phyloP scores from a whole-genome alignment of 352 stramenopile species.

The Phytophthora sansomeana region DNA sequence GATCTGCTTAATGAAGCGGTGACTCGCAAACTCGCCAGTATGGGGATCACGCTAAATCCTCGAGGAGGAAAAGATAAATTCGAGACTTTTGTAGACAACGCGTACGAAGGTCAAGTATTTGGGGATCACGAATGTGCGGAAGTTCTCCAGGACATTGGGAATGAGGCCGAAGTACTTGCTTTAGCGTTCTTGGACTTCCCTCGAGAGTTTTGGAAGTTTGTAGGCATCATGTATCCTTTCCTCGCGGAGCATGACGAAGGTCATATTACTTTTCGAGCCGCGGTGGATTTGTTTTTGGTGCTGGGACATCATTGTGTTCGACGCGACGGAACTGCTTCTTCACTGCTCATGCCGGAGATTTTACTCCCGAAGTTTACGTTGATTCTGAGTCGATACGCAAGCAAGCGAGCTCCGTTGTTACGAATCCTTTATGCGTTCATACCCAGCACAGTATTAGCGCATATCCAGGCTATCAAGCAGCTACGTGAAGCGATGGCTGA shows the following conservation, averaged over 20 bases:
- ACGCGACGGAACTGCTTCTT: constrained; percentile 51
- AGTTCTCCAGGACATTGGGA: constrained; percentile 52
- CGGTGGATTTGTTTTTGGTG: constrained; percentile 41
- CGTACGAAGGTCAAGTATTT: constrained; percentile 50
- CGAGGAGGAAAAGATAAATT: constrained; percentile 73
- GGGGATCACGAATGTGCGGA: constrained; percentile 45
- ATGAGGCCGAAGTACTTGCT: constrained; percentile 62
- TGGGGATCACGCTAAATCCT: constrained; percentile 41
- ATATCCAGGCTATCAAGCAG: constrained; percentile 81
- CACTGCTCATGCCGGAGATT: constrained; percentile 64
- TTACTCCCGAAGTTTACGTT: constrained; percentile 55
- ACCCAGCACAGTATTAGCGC: constrained; percentile 53
- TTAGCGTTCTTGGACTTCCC: constrained; percentile 77
- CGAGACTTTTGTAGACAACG: constrained; percentile 65
- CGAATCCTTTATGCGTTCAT: constrained; percentile 72
- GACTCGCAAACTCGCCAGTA: constrained; percentile 39
- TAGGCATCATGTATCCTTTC: constrained; percentile 58
- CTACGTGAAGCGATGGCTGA: constrained; percentile 68
- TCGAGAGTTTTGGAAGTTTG: constrained; percentile 85
- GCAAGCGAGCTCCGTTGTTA: constrained; percentile 65
- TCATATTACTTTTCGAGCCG: constrained; percentile 49
- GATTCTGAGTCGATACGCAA: constrained; percentile 27
- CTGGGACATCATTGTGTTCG: constrained; percentile 57
- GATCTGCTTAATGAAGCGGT: constrained; percentile 74
- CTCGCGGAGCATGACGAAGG: constrained; percentile 59